A percentile compares a stretch with the other conserved stretches of the same genome.
These are phyloP conservation scores for Suhomyces sp. DNA, from an alignment of 805 yeast genomes.

Conservation along the genomic window DNA sequence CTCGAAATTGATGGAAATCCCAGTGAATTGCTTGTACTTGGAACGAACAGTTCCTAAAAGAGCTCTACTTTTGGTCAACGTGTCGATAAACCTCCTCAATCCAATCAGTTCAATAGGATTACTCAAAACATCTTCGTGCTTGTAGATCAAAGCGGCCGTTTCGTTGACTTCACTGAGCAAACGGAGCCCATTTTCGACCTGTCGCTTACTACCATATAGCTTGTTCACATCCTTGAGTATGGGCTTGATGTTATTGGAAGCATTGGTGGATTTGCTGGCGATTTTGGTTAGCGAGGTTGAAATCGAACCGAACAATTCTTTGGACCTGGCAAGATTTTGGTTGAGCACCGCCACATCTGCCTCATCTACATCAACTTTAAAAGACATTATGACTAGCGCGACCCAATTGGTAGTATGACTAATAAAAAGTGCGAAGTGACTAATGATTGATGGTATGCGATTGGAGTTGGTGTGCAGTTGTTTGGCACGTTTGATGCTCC, in stretches of 20 bases:
- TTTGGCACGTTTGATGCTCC: too few relatives aligned
- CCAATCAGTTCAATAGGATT: slow-evolving; percentile 40
- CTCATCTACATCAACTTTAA: slow-evolving; percentile 60
- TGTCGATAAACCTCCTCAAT: slow-evolving; percentile 31
- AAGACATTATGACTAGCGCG: slow-evolving; percentile 7
- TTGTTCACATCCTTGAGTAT: slow-evolving; percentile 60
- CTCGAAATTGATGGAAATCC: slow-evolving; percentile 60
- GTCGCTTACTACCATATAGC: slow-evolving; percentile 52
- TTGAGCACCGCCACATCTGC: slow-evolving; percentile 82
- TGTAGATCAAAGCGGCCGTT: slow-evolving; percentile 44
- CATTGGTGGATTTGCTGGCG: slow-evolving; percentile 49
- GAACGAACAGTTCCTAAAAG: slow-evolving; percentile 44
- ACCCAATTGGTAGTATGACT: too few relatives aligned
- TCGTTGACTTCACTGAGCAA: slow-evolving; percentile 50
- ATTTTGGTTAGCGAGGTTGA: slow-evolving; percentile 54
- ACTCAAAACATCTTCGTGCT: slow-evolving; percentile 35
- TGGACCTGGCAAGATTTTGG: slow-evolving; percentile 63
- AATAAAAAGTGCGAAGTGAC: too few relatives aligned
- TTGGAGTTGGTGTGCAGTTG: too few relatives aligned
- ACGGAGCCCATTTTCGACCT: slow-evolving; percentile 55
- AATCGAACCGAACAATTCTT: slow-evolving; percentile 53
- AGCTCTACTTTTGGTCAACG: slow-evolving; percentile 39
- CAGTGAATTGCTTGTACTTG: slow-evolving; percentile 55
- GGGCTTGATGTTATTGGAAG: slow-evolving; percentile 68
- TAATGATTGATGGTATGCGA: too few relatives aligned